Conservation (phyloP, 192 early-diverging fungal species). For the Rhizophagus sp. region DNA sequence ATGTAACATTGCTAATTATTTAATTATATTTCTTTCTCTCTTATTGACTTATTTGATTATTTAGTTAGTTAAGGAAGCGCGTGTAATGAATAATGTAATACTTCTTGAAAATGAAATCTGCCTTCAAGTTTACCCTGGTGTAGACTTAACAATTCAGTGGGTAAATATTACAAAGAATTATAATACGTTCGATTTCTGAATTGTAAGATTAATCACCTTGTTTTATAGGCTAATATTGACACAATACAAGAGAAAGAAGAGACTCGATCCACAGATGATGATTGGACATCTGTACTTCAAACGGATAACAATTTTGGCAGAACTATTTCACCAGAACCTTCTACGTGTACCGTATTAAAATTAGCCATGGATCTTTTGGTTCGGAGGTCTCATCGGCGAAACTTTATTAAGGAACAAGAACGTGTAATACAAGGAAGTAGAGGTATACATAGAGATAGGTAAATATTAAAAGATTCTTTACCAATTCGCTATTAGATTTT, state of each 20-base stretch:
- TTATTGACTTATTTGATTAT: too few species aligned
- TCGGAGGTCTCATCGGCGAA: slow-evolving; percentile 13
- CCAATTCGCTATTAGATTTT: neutral
- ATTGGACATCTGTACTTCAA: neutral
- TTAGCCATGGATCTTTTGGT: slow-evolving; percentile 27
- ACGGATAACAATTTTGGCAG: neutral
- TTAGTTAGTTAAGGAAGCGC: slow-evolving; percentile 14
- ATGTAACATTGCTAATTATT: too few species aligned
- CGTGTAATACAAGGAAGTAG: neutral
- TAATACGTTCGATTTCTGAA: too few species aligned
- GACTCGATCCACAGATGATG: neutral
- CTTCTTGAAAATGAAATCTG: slow-evolving; percentile 30
- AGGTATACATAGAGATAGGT: neutral
- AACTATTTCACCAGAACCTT: slow-evolving; percentile 19
- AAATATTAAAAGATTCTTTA: too few species aligned
- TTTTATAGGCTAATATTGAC: slow-evolving; percentile 12
- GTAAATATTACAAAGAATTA: neutral
- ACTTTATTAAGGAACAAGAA: slow-evolving; percentile 15
- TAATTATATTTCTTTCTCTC: too few species aligned
- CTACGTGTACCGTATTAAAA: slow-evolving; percentile 25
- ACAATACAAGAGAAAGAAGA: neutral
- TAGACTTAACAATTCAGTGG: slow-evolving; percentile 31
- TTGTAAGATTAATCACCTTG: too few species aligned
- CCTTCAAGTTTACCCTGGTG: slow-evolving; percentile 19
- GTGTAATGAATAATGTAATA: neutral